Evolutionary conservation across 148 eudicot genomes (phyloP).

Genomic region (Chenopodium berlandieri): DNA sequence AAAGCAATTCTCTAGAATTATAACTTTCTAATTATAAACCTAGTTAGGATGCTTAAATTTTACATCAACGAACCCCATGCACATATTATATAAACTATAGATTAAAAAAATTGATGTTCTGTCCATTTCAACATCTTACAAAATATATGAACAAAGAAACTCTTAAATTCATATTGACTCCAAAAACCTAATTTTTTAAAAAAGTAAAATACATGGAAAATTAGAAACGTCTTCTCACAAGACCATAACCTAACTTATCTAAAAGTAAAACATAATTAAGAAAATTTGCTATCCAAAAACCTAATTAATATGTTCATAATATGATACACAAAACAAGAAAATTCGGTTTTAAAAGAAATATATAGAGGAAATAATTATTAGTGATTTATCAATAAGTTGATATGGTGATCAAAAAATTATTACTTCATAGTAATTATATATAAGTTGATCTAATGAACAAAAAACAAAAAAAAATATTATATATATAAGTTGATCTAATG

Average conservation of each 20-base stretch:
- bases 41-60: constrained; percentile 8
- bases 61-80: constrained; percentile 12
- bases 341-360: neutral
- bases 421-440: too few species aligned
- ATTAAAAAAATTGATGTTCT: neutral
- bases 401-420: neutral
- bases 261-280: too few species aligned
- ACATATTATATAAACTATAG: neutral
- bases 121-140: neutral
- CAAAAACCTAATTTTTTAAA: neutral
- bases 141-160: neutral
- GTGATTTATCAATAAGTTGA: neutral
- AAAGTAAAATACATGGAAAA: too few species aligned
- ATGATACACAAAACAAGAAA: neutral
- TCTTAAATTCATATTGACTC: neutral
- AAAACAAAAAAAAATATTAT: neutral
- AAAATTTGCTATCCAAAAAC: too few species aligned
- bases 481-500: neutral
- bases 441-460: neutral
- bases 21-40: neutral
- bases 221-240: too few species aligned
- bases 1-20: neutral
- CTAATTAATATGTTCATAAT: neutral
- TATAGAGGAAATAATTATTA: neutral
- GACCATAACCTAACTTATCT: too few species aligned